Base-by-base conservation (phyloP, 805 yeast genomes). In the Kazachstania africana region DNA sequence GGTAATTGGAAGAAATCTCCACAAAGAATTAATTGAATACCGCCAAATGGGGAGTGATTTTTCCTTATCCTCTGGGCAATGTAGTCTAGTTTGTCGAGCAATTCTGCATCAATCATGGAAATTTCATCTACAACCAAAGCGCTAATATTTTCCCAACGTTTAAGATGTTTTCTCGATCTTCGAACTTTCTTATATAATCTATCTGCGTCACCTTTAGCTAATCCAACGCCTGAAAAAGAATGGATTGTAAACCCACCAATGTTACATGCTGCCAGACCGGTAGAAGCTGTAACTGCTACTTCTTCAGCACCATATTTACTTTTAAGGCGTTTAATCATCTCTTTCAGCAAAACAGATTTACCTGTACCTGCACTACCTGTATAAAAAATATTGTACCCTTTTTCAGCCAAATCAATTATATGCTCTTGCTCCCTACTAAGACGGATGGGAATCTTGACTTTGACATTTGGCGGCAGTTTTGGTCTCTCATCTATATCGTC, bases 361-460 rank as follows among this genome's bases (percentile, higher is more conserved):
- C 98, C 98, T 0, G 98, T 91, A 47, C 98, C 98, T 0, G 98
- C 98, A 21, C 96, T 84, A 31, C 98, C 98, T 0, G 98, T 91
- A 52, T 82, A 91, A 50, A 91, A 91, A 3, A 91, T 58, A 36
- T 78, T 82, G 12, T 63, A 59, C 0, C 93, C 85, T 15, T 62
- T 48, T 27, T 70, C 55, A 0, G 78, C 94, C 33, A 81, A 55
- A 8, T 73, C 69, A 8, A 82, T 64, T 15, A 91, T 73, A 30
- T 66, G 57, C 35, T 68, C 66, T 47, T 81, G 93, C 47, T 81
- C 91, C 15, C 64, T 64, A 41, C 74, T 67, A 8, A 72, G 46
- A 5, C 51, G 36, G 2, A 59, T 35, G 0, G 64, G 55, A 3
- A 48, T 35, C 3, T 53, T 51, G 1, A 46, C 42, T 28, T 51